Base-by-base conservation (phyloP, 2,329 filamentous ascomycete species). In the Amauroascus niger region DNA sequence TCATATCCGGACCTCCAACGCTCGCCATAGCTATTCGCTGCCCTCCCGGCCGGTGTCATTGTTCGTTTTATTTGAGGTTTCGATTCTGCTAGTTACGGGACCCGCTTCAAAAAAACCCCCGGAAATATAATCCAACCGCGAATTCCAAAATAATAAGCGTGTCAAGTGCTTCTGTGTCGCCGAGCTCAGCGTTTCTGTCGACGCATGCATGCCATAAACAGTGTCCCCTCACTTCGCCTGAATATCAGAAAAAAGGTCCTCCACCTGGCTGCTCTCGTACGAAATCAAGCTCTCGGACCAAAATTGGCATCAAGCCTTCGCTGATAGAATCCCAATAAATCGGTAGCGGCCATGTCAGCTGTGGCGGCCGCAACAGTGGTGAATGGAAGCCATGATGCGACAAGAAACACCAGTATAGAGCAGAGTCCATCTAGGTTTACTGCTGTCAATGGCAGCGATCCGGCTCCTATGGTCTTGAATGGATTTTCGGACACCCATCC, bases 381-480 rank as follows among this genome's bases (percentile, higher is more conserved):
- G 64, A 68, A 44, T 58, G 65, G 13, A 64, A 69, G 52, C 51
- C 57, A 56, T 49, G 58, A 60, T 16, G 35, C 45, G 46, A 22
- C 47, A 26, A 55, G 43, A 22, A 64, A 64, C 53, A 13, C 50
- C n/a, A 67, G 63, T 51, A 55, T 67, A 22, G 71, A 71, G 20
- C 67, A 71, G 52, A 72, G 69, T 50, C 70, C 71, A 28, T 71
- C 71, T 28, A 68, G 69, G 41, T 74, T 74, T 57, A 74, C 72
- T 3, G 71, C 72, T 18, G 71, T 74, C 35, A 74, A 74, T 61
- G 72, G 70, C 41, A 69, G 64, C 57, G 69, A 71, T 8, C 57
- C 53, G 11, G 46, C 59, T 22, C 48, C 52, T 24, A 24, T 45
- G 47, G 48, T 53, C 52, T 44, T 49, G 18, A 55, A 59, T 33